These are phyloP conservation scores for Trichoderma pleuroti DNA, from an alignment of 2,329 filamentous ascomycete genomes.

Conservation along the genomic window DNA sequence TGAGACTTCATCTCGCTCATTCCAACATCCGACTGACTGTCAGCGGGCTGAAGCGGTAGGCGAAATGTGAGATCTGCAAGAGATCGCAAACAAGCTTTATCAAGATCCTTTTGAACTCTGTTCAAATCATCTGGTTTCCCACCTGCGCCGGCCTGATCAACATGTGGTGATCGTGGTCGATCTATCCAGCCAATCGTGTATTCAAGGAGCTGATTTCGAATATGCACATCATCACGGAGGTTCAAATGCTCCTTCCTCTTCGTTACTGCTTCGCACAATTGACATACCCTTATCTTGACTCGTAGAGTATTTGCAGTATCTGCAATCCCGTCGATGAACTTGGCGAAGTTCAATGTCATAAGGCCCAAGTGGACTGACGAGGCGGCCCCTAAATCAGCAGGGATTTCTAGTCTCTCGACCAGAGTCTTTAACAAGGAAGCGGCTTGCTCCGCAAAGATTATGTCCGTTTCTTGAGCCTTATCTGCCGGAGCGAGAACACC, in stretches of 20 bases:
- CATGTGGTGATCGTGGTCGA: slow-evolving; percentile 51
- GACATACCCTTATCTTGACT: slow-evolving; percentile 67
- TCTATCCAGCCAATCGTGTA: slow-evolving; percentile 68
- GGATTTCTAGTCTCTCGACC: slow-evolving; percentile 61
- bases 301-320: slow-evolving; percentile 56
- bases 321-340: slow-evolving; percentile 57
- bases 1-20: slow-evolving; percentile 66
- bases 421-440: slow-evolving; percentile 60
- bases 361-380: slow-evolving; percentile 62
- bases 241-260: slow-evolving; percentile 66
- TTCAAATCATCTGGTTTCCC: slow-evolving; percentile 54
- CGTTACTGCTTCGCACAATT: slow-evolving; percentile 62
- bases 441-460: slow-evolving; percentile 65
- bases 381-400: slow-evolving; percentile 59
- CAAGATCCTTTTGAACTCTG: slow-evolving; percentile 61
- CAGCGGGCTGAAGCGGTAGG: slow-evolving; percentile 61
- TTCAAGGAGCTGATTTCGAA: slow-evolving; percentile 65
- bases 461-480: slow-evolving; percentile 56
- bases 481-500: slow-evolving; percentile 50
- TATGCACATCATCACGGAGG: slow-evolving; percentile 64
- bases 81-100: slow-evolving; percentile 61
- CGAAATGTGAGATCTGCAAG: slow-evolving; percentile 65
- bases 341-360: slow-evolving; percentile 63
- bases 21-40: slow-evolving; percentile 62
- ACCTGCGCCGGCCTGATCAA: slow-evolving; percentile 39